A percentile compares a stretch with the other conserved stretches of the same genome.
Evolutionary conservation across 345 rosid genomes (phyloP).

Genomic region (Arabidopsis thaliana): TAIR10.1 NC_003074.8:22943001-22943500

Average conservation of each 20-base stretch:
- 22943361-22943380: constrained; percentile 40
- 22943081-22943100: constrained; percentile 67
- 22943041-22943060: constrained; percentile 59
- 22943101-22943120: constrained; percentile 45
- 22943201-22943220: constrained; percentile 48
- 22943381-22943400: constrained; percentile 45
- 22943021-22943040: constrained; percentile 61
- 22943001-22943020: constrained; percentile 64
- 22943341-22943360: constrained; percentile 25
- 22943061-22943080: constrained; percentile 80
- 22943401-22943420: constrained; percentile 48
- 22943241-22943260: constrained; percentile 41
- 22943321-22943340: constrained; percentile 30
- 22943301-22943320: constrained; percentile 32
- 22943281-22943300: constrained; percentile 39
- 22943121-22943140: constrained; percentile 26
- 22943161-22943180: constrained; percentile 9
- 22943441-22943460: constrained; percentile 32
- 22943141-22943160: constrained; percentile 12
- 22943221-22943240: constrained; percentile 46
- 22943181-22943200: constrained; percentile 55
- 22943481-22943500: constrained; percentile 3
- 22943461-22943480: constrained; percentile 11
- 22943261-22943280: constrained; percentile 44
- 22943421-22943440: constrained; percentile 45